Conservation (phyloP, 202 grass and related monocot genomes). For the Musa balbisiana region DNA sequence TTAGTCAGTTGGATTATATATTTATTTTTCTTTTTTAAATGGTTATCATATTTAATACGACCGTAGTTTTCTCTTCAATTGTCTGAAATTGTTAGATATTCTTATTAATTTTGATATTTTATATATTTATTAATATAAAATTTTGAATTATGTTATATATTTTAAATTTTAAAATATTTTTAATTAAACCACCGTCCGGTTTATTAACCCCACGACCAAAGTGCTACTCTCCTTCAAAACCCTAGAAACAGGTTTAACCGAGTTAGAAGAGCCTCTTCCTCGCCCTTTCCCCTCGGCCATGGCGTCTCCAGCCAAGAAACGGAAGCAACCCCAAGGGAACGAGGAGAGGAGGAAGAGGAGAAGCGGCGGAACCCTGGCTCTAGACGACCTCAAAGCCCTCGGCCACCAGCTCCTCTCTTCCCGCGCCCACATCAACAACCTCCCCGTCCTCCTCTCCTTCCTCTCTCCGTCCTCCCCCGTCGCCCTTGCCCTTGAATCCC, state of each 20-base stretch:
- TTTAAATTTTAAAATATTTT: too few relatives aligned
- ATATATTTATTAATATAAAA: too few relatives aligned
- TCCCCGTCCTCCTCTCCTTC: slow-evolving; percentile 56
- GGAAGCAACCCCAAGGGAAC: neutral
- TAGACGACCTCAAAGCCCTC: slow-evolving; percentile 51
- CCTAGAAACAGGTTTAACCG: neutral
- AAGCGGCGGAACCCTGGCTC: slow-evolving; percentile 18
- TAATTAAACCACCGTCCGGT: too few relatives aligned
- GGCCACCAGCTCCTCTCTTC: slow-evolving; percentile 75
- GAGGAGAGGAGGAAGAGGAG: slow-evolving; percentile 10
- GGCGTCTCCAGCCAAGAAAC: slow-evolving; percentile 20
- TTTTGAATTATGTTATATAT: too few relatives aligned
- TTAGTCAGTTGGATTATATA: too few relatives aligned
- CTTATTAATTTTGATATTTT: too few relatives aligned
- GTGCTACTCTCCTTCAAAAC: neutral
- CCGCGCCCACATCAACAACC: slow-evolving; percentile 79
- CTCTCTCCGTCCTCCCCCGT: slow-evolving; percentile 41
- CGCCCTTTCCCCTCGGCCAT: neutral
- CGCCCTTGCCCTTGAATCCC: slow-evolving; percentile 47
- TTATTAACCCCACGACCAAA: too few relatives aligned
- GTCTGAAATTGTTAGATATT: too few relatives aligned
- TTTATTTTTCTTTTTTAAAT: too few relatives aligned
- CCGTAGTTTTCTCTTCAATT: too few relatives aligned
- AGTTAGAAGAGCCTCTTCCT: neutral
- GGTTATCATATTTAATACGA: too few relatives aligned